phyloP scores from a whole-genome alignment of 2,329 filamentous ascomycete species.

The Sclerotinia nivalis region DNA sequence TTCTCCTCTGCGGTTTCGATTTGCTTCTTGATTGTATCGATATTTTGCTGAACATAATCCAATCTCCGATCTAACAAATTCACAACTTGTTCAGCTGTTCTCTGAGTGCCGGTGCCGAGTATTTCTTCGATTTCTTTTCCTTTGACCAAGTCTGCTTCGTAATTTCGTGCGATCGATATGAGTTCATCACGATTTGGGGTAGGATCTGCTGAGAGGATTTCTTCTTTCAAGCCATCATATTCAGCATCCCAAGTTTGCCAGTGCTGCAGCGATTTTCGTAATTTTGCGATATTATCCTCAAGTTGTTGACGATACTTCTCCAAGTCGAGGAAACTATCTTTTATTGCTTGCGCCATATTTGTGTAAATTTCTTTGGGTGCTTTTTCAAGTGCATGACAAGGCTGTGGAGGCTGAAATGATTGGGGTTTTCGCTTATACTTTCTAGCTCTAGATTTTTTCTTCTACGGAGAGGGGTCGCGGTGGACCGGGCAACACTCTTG shows the following conservation, averaged over 20 bases:
- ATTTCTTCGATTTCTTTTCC: constrained; percentile 57
- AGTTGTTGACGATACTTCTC: constrained; percentile 75
- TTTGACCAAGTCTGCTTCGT: constrained; percentile 62
- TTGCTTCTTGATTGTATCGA: constrained; percentile 70
- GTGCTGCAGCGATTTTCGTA: constrained; percentile 75
- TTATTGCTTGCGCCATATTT: constrained; percentile 36
- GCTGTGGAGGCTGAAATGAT: background rate
- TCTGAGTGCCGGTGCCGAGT: constrained; percentile 46
- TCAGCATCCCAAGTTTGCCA: constrained; percentile 92
- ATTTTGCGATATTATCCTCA: constrained; percentile 71
- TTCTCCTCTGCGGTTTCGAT: constrained; percentile 67
- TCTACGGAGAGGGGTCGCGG: background rate
- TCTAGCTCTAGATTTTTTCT: background rate
- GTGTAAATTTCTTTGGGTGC: background rate
- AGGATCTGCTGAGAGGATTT: constrained; percentile 56
- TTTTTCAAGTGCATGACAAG: background rate
- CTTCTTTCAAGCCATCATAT: constrained; percentile 85
- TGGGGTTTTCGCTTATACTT: background rate
- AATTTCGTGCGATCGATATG: constrained; percentile 53
- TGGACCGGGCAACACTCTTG: background rate
- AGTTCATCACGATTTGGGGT: constrained; percentile 51
- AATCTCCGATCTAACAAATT: constrained; percentile 71
- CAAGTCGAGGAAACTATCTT: constrained; percentile 59
- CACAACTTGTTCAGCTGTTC: constrained; percentile 63
- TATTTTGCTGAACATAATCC: constrained; percentile 87